Base-by-base conservation (phyloP, 768 basidiomycete genomes). In the Auricularia auricula-judae region DNA sequence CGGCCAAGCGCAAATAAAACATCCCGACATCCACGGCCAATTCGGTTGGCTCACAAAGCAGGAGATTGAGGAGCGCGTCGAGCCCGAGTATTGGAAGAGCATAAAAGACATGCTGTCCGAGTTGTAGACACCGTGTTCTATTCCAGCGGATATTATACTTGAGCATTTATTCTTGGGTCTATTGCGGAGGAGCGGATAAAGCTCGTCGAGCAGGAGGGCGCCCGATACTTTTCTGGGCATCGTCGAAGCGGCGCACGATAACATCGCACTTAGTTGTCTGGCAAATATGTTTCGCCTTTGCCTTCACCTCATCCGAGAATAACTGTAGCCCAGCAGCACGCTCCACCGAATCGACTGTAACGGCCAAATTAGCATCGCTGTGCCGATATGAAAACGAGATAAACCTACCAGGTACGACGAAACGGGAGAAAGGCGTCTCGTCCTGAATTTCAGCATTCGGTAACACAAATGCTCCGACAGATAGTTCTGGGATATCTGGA, bases 41-140 rank as follows among this genome's bases (percentile, higher is more conserved):
- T 95, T 91, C 76, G 94, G 92, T 5, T 98, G 95, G 95, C 78
- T 98, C 66, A 96, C 93, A 61, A 93, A 93, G 75, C 82, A 92
- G 72, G 96, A 99, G 78, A 86, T 98, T 56, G 78, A 86, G 72
- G 76, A 81, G 12, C 81, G 81, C 63, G 85, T 93, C n/a, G 80
- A 84, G 63, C 72, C 74, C 68, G 74, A 81, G 53, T 95, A 93
- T 70, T 95, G 92, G 92, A 70, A 79, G 58, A 82, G 82, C 62
- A 78, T 92, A 68, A 88, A 86, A 74, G 87, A 92, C 72, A 86
- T 93, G 74, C 77, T 94, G 66, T 90, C 91, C 62, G 89, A 91
- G 71, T 73, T 74, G 69, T 80, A 73, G 71, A 70, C 21, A 33
- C 18, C 47, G 8, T 21, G 42, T 29, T 29, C 29, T 29, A 29